Evolutionary conservation across 2,329 filamentous ascomycete genomes (phyloP), one percentile per base, ranked within the genome.

Genomic region (Phialophora tarda): DNA sequence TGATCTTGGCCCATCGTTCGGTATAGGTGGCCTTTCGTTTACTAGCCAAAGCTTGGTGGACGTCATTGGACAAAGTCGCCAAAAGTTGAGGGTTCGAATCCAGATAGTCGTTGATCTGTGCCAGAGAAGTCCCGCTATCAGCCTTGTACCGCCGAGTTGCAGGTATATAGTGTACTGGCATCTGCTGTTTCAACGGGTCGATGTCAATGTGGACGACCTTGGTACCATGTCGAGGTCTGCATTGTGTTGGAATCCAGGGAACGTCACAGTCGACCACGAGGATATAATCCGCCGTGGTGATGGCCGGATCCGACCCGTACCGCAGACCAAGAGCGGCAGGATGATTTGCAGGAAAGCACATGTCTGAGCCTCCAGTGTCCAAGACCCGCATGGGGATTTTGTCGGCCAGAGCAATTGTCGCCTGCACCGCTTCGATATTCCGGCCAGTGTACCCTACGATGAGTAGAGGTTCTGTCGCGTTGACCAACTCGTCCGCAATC

Each of bases 221-320:
- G 1, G 87, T 84, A 6, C 80, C 78, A 1, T 80, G 76, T 2
- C 80, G 82, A 0, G 88, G 88, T 54, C 83, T 83, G 78, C 85
- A 88, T 67, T 88, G 87, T 0, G 92, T 95, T 17, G 89, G 88
- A 63, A 97, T 93, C 92, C 93, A 97, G 0, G 93, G 93, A 0
- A 97, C 92, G 74, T 97, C 93, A 70, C 92, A 96, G 77, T 97
- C 91, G 26, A 96, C 75, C 1, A 97, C 89, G 0, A 97, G 71
- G 65, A 97, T 96, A 10, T 92, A 86, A 76, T 97, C 94, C 0
- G 93, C 92, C 0, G 87, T 87, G 65, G 83, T 85, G 75, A 97
- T 91, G 50, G 84, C 82, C 1, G 91, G 87, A 59, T 96, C 90
- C 2, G 86, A 83, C 3, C 92, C 92, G 72, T 89, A 96, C 51